Conservation (phyloP, 208 protist species). For the Acanthamoeba rhysodes region DNA sequence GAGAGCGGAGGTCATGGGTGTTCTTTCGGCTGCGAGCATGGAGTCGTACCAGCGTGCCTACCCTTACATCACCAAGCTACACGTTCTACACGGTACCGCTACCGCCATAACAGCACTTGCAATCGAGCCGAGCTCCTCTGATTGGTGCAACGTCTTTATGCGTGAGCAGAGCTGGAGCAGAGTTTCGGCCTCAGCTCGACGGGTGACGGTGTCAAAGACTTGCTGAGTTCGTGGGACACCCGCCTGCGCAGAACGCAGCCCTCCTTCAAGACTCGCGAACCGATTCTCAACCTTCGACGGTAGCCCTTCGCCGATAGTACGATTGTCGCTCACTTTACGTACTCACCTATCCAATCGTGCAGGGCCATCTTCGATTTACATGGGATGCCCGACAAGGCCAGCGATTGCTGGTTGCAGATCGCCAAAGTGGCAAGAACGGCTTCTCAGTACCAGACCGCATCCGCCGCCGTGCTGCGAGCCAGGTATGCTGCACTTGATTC, state of each 20-base stretch:
- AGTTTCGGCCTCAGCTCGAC: neutral
- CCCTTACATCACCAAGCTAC: constrained; percentile 88
- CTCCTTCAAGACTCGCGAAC: constrained; percentile 81
- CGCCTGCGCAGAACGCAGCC: constrained; percentile 81
- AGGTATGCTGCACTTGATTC: neutral
- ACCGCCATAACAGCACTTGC: too few species aligned
- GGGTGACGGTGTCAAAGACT: neutral
- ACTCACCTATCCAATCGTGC: neutral
- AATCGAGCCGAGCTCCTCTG: neutral
- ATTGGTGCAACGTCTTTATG: neutral
- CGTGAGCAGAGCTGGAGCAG: constrained; percentile 17
- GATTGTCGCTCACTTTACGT: neutral
- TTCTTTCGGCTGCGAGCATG: constrained; percentile 86
- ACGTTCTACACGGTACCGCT: constrained; percentile 89
- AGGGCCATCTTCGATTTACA: constrained; percentile 62
- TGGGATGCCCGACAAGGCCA: constrained; percentile 59
- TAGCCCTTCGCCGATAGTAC: neutral
- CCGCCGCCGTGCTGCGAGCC: constrained; percentile 90
- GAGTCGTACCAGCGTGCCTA: constrained; percentile 90
- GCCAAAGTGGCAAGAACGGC: constrained; percentile 92
- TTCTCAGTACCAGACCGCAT: constrained; percentile 91
- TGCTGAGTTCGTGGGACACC: constrained; percentile 76
- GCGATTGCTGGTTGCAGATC: constrained; percentile 88
- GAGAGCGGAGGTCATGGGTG: constrained; percentile 74
- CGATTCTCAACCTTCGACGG: constrained; percentile 81